Percentiles rank a stretch among this genome's conserved stretches.
phyloP scores from a whole-genome alignment of 129 eudicot species.

The Saussurea involucrata region DNA sequence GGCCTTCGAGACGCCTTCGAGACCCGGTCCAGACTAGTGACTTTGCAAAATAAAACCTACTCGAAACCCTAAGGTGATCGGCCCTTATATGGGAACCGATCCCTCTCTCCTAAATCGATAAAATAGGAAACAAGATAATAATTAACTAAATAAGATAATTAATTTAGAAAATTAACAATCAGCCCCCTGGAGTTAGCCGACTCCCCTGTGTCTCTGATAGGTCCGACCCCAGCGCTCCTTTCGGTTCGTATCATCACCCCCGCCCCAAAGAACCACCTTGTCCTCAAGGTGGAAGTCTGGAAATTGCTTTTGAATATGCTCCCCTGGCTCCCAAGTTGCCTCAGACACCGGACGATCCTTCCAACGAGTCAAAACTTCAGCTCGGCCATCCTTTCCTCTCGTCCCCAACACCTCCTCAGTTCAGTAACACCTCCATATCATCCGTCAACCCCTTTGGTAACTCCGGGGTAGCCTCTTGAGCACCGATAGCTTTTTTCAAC shows the following conservation, averaged over 20 bases:
- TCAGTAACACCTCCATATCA: neutral
- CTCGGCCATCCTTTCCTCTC: neutral
- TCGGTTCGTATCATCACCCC: neutral
- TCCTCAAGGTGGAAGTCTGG: neutral
- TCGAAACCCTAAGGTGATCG: no score
- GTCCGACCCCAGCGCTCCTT: no score
- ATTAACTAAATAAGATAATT: no score
- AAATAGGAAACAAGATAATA: no score
- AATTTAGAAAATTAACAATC: no score
- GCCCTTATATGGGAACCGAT: no score
- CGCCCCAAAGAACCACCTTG: neutral
- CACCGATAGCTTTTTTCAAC: neutral
- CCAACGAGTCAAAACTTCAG: neutral
- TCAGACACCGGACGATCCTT: neutral
- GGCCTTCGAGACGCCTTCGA: no score
- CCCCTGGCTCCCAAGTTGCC: neutral
- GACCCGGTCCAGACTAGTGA: no score
- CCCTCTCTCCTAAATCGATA: no score
- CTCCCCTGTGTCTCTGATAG: no score
- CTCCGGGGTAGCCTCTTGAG: neutral
- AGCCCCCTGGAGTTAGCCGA: no score
- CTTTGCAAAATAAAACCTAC: no score
- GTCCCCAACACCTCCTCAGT: neutral
- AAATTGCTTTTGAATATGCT: neutral
- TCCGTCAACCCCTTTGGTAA: neutral